Evolutionary conservation across 2,329 filamentous ascomycete species (phyloP).

Genomic region (Sclerotinia glacialis): DNA sequence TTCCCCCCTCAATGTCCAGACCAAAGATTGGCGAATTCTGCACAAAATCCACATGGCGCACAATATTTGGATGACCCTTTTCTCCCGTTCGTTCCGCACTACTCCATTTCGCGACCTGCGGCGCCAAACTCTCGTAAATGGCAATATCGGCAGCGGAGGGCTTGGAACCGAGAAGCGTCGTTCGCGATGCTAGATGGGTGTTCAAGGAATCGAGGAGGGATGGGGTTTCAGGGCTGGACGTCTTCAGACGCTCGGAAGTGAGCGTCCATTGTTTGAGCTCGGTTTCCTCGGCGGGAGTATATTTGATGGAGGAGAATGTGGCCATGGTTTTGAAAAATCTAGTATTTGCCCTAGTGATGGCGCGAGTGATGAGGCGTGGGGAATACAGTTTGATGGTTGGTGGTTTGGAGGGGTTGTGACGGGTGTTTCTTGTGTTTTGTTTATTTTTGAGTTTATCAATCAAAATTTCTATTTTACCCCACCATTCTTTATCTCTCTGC

Average conservation of each 20-base stretch:
- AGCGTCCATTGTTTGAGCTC: conserved; percentile 89
- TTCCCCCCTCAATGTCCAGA: conserved; percentile 63
- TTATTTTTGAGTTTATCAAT: conserved; percentile 15
- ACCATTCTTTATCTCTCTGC: background rate
- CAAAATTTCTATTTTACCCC: conserved; percentile 16
- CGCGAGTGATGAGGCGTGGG: conserved; percentile 33
- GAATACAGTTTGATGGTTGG: conserved; percentile 37
- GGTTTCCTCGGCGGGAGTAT: conserved; percentile 74
- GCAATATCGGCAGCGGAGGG: conserved; percentile 84
- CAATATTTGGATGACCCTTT: conserved; percentile 84
- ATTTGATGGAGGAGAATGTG: conserved; percentile 64
- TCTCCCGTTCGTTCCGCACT: conserved; percentile 86
- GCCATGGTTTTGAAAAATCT: conserved; percentile 58
- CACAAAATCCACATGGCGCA: conserved; percentile 89
- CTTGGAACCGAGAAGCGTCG: conserved; percentile 85
- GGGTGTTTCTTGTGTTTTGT: background rate
- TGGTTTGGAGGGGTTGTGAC: conserved; percentile 14
- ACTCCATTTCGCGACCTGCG: conserved; percentile 74
- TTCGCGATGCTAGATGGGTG: conserved; percentile 80
- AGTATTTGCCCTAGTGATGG: conserved; percentile 58
- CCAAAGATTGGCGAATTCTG: conserved; percentile 80
- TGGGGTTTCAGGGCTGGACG: conserved; percentile 51
- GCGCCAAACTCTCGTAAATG: conserved; percentile 74
- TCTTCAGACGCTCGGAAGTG: conserved; percentile 68
- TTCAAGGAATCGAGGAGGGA: conserved; percentile 78